A percentile compares a stretch with the other conserved stretches of the same genome.
phyloP scores from a whole-genome alignment of 345 rosid genomes.

The Eutrema heterophyllum region DNA sequence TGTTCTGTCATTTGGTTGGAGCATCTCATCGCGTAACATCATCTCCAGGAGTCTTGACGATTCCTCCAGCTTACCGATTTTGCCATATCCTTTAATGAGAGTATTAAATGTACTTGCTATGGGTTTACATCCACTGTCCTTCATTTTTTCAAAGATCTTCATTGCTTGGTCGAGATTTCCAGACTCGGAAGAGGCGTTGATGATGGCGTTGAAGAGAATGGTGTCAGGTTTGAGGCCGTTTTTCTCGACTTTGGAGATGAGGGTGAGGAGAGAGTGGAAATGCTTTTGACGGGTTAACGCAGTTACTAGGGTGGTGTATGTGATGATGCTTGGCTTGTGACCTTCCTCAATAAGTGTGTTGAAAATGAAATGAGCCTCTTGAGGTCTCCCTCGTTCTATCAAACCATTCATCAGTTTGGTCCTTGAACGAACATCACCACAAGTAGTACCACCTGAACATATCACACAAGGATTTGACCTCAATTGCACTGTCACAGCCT shows the following conservation, averaged over 20 bases:
- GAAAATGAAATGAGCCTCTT: slow-evolving; percentile 67
- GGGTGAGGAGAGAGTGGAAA: slow-evolving; percentile 54
- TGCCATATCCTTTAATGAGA: slow-evolving; percentile 85
- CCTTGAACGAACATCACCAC: slow-evolving; percentile 72
- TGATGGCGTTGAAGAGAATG: slow-evolving; percentile 85
- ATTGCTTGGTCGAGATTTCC: slow-evolving; percentile 75
- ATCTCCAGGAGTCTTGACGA: slow-evolving; percentile 55
- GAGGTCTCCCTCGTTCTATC: slow-evolving; percentile 70
- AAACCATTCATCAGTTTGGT: slow-evolving; percentile 78
- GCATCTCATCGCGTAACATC: slow-evolving; percentile 48
- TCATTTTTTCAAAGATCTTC: slow-evolving; percentile 76
- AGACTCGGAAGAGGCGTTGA: slow-evolving; percentile 84
- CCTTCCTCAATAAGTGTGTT: slow-evolving; percentile 64
- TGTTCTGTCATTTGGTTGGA: slow-evolving; percentile 73
- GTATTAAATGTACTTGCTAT: slow-evolving; percentile 79
- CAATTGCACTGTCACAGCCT: slow-evolving; percentile 37
- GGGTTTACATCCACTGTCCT: slow-evolving; percentile 70
- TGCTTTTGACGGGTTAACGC: slow-evolving; percentile 64
- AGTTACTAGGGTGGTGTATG: slow-evolving; percentile 75
- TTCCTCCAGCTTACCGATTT: slow-evolving; percentile 67
- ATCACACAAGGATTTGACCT: slow-evolving; percentile 47
- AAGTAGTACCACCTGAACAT: slow-evolving; percentile 58
- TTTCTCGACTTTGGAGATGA: slow-evolving; percentile 64
- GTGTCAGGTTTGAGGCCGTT: slow-evolving; percentile 75
- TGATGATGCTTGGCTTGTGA: slow-evolving; percentile 75